Evolutionary conservation across 768 basidiomycete species (phyloP), one percentile per base, ranked within the genome.

Genomic region (Boletus speciosus): DNA sequence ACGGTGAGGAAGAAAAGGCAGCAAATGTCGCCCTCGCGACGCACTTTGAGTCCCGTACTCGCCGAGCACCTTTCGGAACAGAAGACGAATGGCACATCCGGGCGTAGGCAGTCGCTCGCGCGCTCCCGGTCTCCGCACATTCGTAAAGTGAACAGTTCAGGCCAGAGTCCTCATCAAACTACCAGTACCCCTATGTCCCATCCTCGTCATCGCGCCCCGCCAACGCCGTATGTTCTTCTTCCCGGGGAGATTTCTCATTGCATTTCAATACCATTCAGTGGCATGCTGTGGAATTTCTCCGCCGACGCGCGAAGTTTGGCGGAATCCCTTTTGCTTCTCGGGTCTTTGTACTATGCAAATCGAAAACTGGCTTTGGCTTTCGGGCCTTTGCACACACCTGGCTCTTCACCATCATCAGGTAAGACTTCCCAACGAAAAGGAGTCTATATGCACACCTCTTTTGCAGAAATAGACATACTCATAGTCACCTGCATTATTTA

Each of bases 51-150:
- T 53, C 69, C 59, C 44, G 38, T 43, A n/a, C 41, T 49, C 47
- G 49, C 41, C 35, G 69, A 56, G 66, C 72, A 50, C 64, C 63
- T 43, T 46, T 52, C 46, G 68, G 76, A 63, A 59, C 71, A 47
- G 73, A 69, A 54, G 65, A 57, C 56, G 65, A 70, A 64, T 34
- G 67, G 73, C 7, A 65, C 74, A 21, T 63, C 59, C 46, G 73
- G 65, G 39, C 74, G 66, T 47, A 75, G 78, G 48, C 71, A 72
- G 45, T 66, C 81, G 1, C 88, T 90, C 61, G 82, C 86, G 36
- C 84, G 87, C n/a, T 89, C 88, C 7, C 81, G 82, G 21, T 89
- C 88, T 2, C 87, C 88, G 39, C 79, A 76, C 11, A 66, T 81
- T 14, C 71, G 73, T 39, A 61, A 66, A 5, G 66, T 65, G 25